These are phyloP conservation scores for Ustulina deusta DNA, from an alignment of 2,329 filamentous ascomycete genomes.

Conservation along the genomic window DNA sequence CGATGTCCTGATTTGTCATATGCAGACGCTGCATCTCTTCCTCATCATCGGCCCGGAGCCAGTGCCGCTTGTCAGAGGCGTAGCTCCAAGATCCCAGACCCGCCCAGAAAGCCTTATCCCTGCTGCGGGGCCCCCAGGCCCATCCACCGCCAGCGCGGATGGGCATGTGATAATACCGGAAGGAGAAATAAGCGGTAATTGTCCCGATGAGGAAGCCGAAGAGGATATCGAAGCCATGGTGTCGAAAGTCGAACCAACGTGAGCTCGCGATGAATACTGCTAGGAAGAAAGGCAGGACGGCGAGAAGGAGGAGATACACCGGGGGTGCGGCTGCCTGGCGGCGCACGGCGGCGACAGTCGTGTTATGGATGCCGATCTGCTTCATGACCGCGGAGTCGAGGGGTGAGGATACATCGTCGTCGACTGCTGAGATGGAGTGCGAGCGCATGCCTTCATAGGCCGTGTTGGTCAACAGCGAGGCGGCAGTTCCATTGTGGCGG, in stretches of 20 bases:
- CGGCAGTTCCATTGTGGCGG: conserved; percentile 47
- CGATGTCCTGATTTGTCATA: conserved; percentile 47
- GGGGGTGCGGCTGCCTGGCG: conserved; percentile 85
- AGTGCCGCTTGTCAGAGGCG: conserved; percentile 59
- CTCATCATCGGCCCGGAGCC: conserved; percentile 42
- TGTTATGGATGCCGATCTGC: conserved; percentile 53
- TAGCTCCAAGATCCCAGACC: conserved; percentile 74
- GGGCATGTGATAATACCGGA: conserved; percentile 88
- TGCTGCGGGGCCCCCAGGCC: conserved; percentile 85
- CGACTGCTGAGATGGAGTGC: conserved; percentile 24
- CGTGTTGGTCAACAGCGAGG: conserved; percentile 39
- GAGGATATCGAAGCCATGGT: conserved; percentile 93
- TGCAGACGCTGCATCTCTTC: conserved; percentile 29
- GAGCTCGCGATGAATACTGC: conserved; percentile 87
- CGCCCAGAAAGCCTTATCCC: conserved; percentile 81
- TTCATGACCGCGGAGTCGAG: conserved; percentile 48
- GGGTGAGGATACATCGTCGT: conserved; percentile 47
- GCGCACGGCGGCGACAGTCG: conserved; percentile 66
- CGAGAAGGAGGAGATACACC: conserved; percentile 78
- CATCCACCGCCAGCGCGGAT: conserved; percentile 84
- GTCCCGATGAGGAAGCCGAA: conserved; percentile 86
- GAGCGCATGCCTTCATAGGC: conserved; percentile 52
- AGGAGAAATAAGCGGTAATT: conserved; percentile 77
- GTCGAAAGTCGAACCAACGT: conserved; percentile 88
- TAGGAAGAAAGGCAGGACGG: conserved; percentile 76